phyloP scores from a whole-genome alignment of 2,329 filamentous ascomycete species.

The Talaromyces sp. region DNA sequence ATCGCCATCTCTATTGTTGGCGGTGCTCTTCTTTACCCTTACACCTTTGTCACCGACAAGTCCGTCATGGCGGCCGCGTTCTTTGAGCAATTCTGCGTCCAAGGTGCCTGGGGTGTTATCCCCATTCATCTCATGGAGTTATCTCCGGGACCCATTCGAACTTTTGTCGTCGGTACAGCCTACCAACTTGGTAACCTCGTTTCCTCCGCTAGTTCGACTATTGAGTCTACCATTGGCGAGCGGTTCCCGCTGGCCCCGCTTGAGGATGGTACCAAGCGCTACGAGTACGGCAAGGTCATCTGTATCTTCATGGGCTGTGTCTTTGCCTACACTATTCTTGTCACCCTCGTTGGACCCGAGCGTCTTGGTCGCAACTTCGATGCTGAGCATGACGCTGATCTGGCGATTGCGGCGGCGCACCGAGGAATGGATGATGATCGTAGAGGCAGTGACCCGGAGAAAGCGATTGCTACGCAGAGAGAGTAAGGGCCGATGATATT shows the following conservation, averaged over 20 bases:
- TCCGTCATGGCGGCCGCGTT: constrained; percentile 77
- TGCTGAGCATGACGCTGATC: constrained; percentile 51
- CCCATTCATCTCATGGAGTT: constrained; percentile 70
- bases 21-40: constrained; percentile 80
- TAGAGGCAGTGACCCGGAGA: constrained; percentile 36
- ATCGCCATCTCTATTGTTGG: constrained; percentile 66
- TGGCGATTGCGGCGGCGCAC: constrained; percentile 47
- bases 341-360: constrained; percentile 53
- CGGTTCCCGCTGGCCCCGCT: constrained; percentile 69
- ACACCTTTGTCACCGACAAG: constrained; percentile 67
- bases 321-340: constrained; percentile 63
- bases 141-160: constrained; percentile 62
- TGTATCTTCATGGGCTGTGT: constrained; percentile 91
- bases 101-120: constrained; percentile 76
- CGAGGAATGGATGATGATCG: constrained; percentile 24
- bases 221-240: constrained; percentile 75
- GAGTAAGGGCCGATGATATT: constrained; percentile 3
- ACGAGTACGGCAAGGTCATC: constrained; percentile 80
- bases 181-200: constrained; percentile 68
- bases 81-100: constrained; percentile 79
- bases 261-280: constrained; percentile 54
- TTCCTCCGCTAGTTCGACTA: constrained; percentile 67
- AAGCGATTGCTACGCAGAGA: constrained; percentile 16
- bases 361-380: constrained; percentile 51
- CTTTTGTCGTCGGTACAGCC: constrained; percentile 64